Conservation (phyloP, 2,329 filamentous ascomycete species). For the Amesomyces nigricolor region DNA sequence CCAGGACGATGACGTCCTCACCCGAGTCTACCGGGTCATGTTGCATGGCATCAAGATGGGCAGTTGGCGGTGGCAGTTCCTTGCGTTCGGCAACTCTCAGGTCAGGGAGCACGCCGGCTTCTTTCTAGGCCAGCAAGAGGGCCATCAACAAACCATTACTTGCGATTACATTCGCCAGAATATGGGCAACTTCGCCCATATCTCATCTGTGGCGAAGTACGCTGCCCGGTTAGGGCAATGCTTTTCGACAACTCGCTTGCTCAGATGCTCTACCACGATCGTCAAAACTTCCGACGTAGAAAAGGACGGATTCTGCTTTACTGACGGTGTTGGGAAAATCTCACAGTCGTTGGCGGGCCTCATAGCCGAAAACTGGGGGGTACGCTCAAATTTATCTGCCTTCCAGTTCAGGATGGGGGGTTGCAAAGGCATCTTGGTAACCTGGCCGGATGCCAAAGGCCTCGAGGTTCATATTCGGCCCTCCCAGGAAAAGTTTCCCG, state of each 20-base stretch:
- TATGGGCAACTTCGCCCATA: slow-evolving; percentile 83
- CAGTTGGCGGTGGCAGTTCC: slow-evolving; percentile 76
- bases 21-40: slow-evolving; percentile 65
- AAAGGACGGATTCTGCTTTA: slow-evolving; percentile 66
- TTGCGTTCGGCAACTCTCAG: slow-evolving; percentile 94
- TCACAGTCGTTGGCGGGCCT: slow-evolving; percentile 69
- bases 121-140: slow-evolving; percentile 70
- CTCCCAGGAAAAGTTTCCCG: slow-evolving; percentile 83
- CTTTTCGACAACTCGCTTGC: slow-evolving; percentile 84
- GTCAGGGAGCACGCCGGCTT: slow-evolving; percentile 88
- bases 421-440: slow-evolving; percentile 79
- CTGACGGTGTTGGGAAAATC: slow-evolving; percentile 92
- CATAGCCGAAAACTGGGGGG: slow-evolving; percentile 63
- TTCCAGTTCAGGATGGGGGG: slow-evolving; percentile 91
- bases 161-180: slow-evolving; percentile 73
- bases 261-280: slow-evolving; percentile 57
- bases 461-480: slow-evolving; percentile 71
- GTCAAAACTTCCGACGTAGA: slow-evolving; percentile 65
- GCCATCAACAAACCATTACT: slow-evolving; percentile 38
- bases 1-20: slow-evolving; percentile 65
- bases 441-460: slow-evolving; percentile 62
- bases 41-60: slow-evolving; percentile 76
- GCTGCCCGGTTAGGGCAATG: slow-evolving; percentile 88
- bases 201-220: slow-evolving; percentile 80
- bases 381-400: slow-evolving; percentile 65